Base-by-base conservation (phyloP, 1,284 basidiomycete genomes). In the Marasmius tenuissimus region DNA sequence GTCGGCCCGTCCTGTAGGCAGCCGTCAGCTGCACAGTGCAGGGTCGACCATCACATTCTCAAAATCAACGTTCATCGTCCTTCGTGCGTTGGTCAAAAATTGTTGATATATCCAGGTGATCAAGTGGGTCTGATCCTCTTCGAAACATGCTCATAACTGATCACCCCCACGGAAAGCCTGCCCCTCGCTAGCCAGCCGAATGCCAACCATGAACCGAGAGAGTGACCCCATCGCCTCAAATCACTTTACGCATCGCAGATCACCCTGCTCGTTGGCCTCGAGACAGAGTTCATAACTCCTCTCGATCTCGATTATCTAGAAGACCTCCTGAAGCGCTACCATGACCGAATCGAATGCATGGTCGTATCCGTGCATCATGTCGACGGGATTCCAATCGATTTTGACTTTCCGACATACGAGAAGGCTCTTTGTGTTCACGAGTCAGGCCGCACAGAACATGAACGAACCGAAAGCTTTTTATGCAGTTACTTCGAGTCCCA, bases 301-400 rank as follows among this genome's bases (percentile, higher is more conserved):
- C 69, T 78, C 9, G 93, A 94, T 73, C 79, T 94, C 33, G 78
- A 84, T 63, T 75, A 78, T 18, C 79, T 98, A 45, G 73, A 81
- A 16, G 65, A 69, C 7, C 75, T 90, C 42, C 74, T 89, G 18
- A 66, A 76, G 55, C 70, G 69, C 56, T 72, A 84, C 62, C 73
- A 73, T 12, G 71, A 71, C 55, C 78, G 79, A 56, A 86, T 99
- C 63, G 92, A 98, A 71, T 98, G 95, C 75, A 74, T 98, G 68
- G 94, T 99, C 58, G 97, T 97, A 5, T 94, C 92, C 52, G 81
- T 99, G 7, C 97, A 99, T 73, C 97, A 98, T 70, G 94, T 95
- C 70, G 85, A 89, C 68, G 82, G 81, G 12, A 85, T 94, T 20
- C 94, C 96, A 1, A 98, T 99, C 75, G 97, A 99, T 77, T 97